Conservation (phyloP, 192 early-diverging fungal species). For the Umbelopsis isabellina region DNA sequence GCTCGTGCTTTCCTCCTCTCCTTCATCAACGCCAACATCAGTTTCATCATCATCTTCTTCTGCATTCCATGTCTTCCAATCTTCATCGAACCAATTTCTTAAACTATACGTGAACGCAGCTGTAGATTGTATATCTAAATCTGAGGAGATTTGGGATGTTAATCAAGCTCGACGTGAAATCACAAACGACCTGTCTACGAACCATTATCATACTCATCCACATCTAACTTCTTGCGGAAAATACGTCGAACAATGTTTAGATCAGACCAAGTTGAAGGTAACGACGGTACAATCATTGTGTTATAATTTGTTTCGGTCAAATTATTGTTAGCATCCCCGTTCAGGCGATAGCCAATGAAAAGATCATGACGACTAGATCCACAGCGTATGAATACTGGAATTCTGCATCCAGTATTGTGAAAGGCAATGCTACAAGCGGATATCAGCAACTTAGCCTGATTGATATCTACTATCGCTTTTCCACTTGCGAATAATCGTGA, state of each 20-base stretch:
- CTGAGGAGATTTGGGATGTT: neutral
- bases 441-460: conserved; percentile 61
- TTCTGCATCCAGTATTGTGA: conserved; percentile 63
- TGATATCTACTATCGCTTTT: conserved; percentile 57
- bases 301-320: conserved; percentile 46
- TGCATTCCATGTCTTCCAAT: conserved; percentile 48
- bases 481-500: conserved; percentile 32
- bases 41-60: conserved; percentile 23
- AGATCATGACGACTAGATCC: conserved; percentile 21
- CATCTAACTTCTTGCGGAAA: conserved; percentile 42
- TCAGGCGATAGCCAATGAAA: conserved; percentile 30
- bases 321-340: conserved; percentile 14
- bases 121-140: conserved; percentile 15
- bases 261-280: conserved; percentile 35
- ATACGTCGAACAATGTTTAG: conserved; percentile 42
- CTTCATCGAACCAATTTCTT: conserved; percentile 57
- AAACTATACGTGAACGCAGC: conserved; percentile 57
- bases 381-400: conserved; percentile 32
- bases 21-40: conserved; percentile 6
- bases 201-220: conserved; percentile 37
- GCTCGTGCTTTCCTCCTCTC: neutral
- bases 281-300: conserved; percentile 38
- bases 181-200: neutral
- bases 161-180: neutral
- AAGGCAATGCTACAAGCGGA: conserved; percentile 72